Evolutionary conservation across 2,329 filamentous ascomycete genomes (phyloP).

Genomic region (Penicillium nordicum): DNA sequence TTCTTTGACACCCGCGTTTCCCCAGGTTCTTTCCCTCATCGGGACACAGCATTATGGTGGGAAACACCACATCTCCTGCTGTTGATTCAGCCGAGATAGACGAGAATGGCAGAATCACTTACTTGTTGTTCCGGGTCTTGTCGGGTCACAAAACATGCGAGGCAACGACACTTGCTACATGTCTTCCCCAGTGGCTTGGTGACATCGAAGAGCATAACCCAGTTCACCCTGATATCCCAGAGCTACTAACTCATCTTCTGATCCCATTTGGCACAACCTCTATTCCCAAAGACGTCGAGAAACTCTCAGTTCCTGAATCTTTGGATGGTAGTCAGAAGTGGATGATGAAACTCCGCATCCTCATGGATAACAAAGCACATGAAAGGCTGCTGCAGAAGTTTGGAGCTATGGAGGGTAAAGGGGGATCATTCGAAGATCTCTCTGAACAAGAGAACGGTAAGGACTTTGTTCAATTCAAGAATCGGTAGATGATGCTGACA

Average conservation of each 20-base stretch:
- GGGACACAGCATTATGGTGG: not conserved
- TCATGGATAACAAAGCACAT: not conserved
- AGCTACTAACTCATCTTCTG: not conserved
- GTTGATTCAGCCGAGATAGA: not conserved
- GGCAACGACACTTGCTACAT: not conserved
- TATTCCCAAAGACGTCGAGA: not conserved
- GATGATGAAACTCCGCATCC: not conserved
- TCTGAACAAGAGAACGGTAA: not conserved
- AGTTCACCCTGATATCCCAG: not conserved
- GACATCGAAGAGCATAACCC: not conserved
- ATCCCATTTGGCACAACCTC: not conserved
- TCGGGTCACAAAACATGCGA: not conserved
- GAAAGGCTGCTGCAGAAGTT: not conserved
- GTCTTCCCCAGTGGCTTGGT: not conserved
- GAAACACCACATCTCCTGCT: not conserved
- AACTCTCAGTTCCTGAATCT: not conserved
- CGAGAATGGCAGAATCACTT: not conserved
- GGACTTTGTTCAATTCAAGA: not conserved
- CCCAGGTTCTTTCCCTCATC: not conserved
- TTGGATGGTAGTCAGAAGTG: not conserved
- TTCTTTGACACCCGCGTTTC: not conserved
- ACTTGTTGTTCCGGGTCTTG: not conserved
- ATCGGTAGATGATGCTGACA: not conserved
- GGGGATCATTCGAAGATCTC: not conserved
- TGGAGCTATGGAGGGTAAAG: not conserved